Evolutionary conservation across 1,139 yeast species (phyloP).

Genomic region (Pichia sp.): DNA sequence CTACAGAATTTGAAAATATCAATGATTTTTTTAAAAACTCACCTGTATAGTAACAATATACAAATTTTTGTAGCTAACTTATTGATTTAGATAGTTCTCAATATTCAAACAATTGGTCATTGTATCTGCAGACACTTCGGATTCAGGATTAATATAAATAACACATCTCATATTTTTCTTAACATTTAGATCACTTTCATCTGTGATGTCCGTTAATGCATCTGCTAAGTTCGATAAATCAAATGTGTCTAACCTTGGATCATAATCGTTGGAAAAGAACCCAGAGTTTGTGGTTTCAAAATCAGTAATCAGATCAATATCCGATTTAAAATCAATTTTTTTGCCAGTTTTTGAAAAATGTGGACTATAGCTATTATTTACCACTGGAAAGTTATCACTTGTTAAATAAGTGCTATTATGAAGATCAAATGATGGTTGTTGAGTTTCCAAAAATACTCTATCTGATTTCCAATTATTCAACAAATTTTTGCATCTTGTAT

Average conservation of each 20-base stretch:
- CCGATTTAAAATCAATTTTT: neutral
- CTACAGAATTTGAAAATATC: neutral
- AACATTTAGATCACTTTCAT: no score
- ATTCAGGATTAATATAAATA: neutral
- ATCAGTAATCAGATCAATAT: conserved; percentile 7
- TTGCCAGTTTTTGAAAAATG: neutral
- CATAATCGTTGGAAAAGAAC: conserved; percentile 10
- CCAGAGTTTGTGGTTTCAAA: conserved; percentile 10
- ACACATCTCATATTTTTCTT: neutral
- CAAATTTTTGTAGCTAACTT: neutral
- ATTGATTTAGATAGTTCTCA: conserved; percentile 1
- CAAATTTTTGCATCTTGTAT: conserved; percentile 7
- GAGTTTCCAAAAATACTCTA: conserved; percentile 2
- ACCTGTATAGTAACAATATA: no score
- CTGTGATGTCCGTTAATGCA: neutral
- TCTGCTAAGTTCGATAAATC: neutral
- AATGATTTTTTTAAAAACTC: neutral
- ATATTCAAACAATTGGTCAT: conserved; percentile 8
- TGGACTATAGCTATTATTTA: neutral
- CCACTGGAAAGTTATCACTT: conserved; percentile 4
- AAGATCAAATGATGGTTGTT: conserved; percentile 1
- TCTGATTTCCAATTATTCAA: conserved; percentile 4
- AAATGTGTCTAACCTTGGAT: neutral
- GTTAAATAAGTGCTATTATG: conserved; percentile 1
- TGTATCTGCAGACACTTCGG: neutral